phyloP scores from a whole-genome alignment of 2,329 filamentous ascomycete species.

The Fusarium gaditjirri region DNA sequence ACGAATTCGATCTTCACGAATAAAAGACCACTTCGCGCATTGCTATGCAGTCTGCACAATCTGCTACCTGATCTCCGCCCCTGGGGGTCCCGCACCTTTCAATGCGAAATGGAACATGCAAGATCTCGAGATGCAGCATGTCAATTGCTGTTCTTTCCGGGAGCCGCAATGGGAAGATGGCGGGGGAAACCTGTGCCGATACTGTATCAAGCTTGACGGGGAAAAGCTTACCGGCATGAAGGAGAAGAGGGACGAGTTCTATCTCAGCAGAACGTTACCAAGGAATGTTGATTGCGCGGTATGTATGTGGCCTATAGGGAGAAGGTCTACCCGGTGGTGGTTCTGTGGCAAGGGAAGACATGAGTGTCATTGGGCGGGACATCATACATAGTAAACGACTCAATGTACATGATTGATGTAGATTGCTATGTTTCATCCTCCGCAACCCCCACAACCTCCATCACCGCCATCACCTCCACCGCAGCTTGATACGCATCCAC shows the following conservation, averaged over 20 bases:
- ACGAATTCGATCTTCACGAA: neutral
- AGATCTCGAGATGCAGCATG: conserved; percentile 20
- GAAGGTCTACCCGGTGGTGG: conserved; percentile 10
- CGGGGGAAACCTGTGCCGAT: neutral
- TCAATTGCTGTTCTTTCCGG: neutral
- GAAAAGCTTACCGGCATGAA: neutral
- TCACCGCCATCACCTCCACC: conserved; percentile 17
- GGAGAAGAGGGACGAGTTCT: conserved; percentile 8
- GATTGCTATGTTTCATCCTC: neutral
- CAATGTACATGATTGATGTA: too few species aligned
- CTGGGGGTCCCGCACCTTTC: neutral
- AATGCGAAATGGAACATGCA: conserved; percentile 22
- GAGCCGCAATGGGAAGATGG: neutral
- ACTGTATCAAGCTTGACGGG: neutral
- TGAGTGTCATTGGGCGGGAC: conserved; percentile 28
- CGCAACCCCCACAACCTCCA: conserved; percentile 35
- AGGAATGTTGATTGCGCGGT: conserved; percentile 17
- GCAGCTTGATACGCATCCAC: conserved; percentile 34
- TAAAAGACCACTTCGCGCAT: conserved; percentile 11
- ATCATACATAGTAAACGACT: neutral
- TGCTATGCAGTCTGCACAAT: conserved; percentile 20
- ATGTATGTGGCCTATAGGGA: conserved; percentile 3
- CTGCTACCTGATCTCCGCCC: neutral
- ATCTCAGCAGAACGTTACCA: neutral
- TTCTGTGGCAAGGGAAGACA: conserved; percentile 17